These are phyloP conservation scores for Austropuccinia psidii DNA, from an alignment of 1,284 basidiomycete species.

Conservation along the genomic window DNA sequence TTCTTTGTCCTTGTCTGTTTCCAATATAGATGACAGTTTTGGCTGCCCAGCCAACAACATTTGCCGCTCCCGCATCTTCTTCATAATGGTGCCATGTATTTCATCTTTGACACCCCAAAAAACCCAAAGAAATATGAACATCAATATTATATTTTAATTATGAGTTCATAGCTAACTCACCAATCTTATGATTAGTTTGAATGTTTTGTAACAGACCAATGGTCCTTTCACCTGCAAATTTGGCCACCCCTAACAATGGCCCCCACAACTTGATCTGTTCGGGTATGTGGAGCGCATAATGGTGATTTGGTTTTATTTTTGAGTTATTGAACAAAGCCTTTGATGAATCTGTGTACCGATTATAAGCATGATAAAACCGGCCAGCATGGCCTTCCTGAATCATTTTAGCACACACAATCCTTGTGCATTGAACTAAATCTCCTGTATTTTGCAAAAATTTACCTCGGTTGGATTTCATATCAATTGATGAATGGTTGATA, in stretches of 20 bases:
- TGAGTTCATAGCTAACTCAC: too few relatives aligned
- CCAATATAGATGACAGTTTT: too few relatives aligned
- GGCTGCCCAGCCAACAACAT: too few relatives aligned
- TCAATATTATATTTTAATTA: too few relatives aligned
- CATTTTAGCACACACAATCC: neutral
- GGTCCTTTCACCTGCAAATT: neutral
- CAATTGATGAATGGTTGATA: neutral
- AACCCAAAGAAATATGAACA: too few relatives aligned
- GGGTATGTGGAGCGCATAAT: conserved; percentile 5
- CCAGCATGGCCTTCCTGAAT: neutral
- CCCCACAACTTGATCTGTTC: neutral
- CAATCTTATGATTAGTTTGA: conserved; percentile 4
- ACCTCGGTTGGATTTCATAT: neutral
- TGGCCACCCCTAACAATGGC: neutral
- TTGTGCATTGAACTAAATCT: neutral
- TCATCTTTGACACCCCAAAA: too few relatives aligned
- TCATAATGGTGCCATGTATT: too few relatives aligned
- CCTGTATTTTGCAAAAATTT: neutral
- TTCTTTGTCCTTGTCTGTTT: too few relatives aligned
- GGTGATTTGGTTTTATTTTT: conserved; percentile 7
- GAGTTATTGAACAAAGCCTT: neutral
- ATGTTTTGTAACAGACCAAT: conserved; percentile 10
- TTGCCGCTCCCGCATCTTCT: too few relatives aligned
- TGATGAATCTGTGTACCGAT: neutral
- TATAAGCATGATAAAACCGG: neutral